phyloP scores from a whole-genome alignment of 2,329 filamentous ascomycete genomes.

The Aspergillus flavus region DNA sequence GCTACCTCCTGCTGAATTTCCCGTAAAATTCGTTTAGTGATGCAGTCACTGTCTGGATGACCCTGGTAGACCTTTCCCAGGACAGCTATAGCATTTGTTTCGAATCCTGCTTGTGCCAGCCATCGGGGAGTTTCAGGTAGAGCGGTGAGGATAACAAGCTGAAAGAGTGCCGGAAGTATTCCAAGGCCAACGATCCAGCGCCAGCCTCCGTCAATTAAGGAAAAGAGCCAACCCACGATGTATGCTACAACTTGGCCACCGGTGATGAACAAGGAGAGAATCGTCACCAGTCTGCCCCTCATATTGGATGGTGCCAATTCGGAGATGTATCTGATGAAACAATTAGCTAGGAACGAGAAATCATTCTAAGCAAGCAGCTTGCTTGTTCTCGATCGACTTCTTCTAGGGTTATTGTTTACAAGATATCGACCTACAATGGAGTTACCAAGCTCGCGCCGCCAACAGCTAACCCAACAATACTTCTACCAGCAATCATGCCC shows the following conservation, averaged over 20 bases:
- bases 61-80: constrained; percentile 65
- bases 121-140: constrained; percentile 91
- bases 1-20: constrained; percentile 74
- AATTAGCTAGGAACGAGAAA: constrained; percentile 4
- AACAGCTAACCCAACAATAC: constrained; percentile 51
- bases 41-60: constrained; percentile 44
- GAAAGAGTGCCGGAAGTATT: constrained; percentile 72
- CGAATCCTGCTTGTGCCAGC: constrained; percentile 71
- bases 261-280: constrained; percentile 81
- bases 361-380: background rate
- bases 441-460: constrained; percentile 70
- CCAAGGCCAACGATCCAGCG: constrained; percentile 90
- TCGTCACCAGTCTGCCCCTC: constrained; percentile 77
- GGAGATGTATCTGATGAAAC: constrained; percentile 67
- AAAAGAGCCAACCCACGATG: constrained; percentile 75
- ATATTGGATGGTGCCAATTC: constrained; percentile 78
- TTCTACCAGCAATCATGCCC: constrained; percentile 50
- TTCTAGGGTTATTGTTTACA: background rate
- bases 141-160: constrained; percentile 66
- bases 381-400: background rate
- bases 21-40: constrained; percentile 64
- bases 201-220: constrained; percentile 69
- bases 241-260: constrained; percentile 89
- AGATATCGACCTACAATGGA: constrained; percentile 58
- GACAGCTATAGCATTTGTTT: constrained; percentile 64